Base-by-base conservation (phyloP, 371 early-diverging fungal genomes). In the Mortierella sp. region DNA sequence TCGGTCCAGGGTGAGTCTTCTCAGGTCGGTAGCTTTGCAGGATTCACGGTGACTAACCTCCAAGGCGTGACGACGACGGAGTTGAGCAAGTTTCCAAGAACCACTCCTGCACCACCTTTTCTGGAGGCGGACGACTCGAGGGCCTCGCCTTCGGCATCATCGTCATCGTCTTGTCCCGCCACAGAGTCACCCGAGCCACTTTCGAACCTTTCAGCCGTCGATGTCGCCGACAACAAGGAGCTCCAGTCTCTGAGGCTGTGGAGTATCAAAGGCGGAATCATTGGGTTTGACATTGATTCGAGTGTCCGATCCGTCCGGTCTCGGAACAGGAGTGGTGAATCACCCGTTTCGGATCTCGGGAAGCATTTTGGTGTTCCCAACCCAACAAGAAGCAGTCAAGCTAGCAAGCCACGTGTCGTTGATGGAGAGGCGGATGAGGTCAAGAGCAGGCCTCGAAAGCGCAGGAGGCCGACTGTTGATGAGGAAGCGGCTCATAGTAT, bases 301-400 rank as follows among this genome's bases (percentile, higher is more conserved):
- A 75, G 27, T 14, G 55, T 75, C 3, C 75, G 80, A 24, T 71
- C 80, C 14, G 60, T 72, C 51, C 75, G 80, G 0, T 75, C 72
- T 21, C 71, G 75, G n/a, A 54, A 65, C 60, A 75, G 44, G 74
- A 70, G 56, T 3, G 18, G 41, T 11, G 44, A 27, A 4, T 4
- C 55, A 10, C 21, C 27, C 7, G 35, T 29, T 43, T n/a, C 7
- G 0, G 51, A 48, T 49, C 10, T 35, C 18, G 41, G 3, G 3
- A 65, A 41, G 38, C 16, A 4, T 21, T 21, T 8, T 8, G 5
- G 21, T 35, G 24, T 18, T 16, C n/a, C 48, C 29, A 27, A 43
- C 18, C 11, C 43, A 8, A 48, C 32, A 24, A 24, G n/a, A 18
- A 32, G 41, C 35, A 43, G 3, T 14, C 8, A 49, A 2, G 16